Evolutionary conservation across 371 early-diverging fungal genomes (phyloP).

Genomic region (Mucor lusitanicus): DNA sequence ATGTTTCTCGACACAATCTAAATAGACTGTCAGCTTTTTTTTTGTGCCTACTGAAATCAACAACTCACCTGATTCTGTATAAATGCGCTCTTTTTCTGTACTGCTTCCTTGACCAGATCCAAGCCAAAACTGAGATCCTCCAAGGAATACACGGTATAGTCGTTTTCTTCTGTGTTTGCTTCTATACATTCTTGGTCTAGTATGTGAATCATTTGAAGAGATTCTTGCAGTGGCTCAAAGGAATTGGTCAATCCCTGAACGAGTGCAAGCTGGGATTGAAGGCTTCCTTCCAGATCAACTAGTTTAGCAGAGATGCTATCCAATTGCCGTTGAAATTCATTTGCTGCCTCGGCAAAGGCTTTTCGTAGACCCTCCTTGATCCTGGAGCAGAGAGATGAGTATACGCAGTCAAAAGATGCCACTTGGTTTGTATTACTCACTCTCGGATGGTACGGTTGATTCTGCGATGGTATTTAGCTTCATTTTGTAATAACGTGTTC

Average conservation of each 20-base stretch:
- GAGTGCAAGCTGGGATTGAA: constrained; percentile 71
- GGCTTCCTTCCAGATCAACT: constrained; percentile 70
- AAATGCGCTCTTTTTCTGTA: constrained; percentile 86
- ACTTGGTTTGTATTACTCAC: constrained; percentile 37
- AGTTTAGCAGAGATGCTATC: constrained; percentile 70
- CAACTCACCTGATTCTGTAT: constrained; percentile 84
- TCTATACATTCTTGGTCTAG: constrained; percentile 74
- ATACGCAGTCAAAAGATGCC: background rate
- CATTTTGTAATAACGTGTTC: constrained; percentile 69
- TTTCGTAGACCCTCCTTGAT: constrained; percentile 77
- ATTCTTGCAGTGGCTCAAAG: constrained; percentile 55
- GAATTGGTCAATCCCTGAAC: constrained; percentile 48
- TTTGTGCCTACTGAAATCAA: no score
- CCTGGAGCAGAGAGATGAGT: constrained; percentile 27
- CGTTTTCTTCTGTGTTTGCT: constrained; percentile 93
- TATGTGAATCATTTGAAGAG: constrained; percentile 59
- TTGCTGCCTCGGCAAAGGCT: constrained; percentile 79
- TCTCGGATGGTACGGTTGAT: constrained; percentile 84
- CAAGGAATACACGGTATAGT: constrained; percentile 86
- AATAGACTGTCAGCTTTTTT: no score
- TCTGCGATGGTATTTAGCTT: constrained; percentile 74
- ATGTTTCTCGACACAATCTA: constrained; percentile 84
- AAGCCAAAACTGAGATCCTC: constrained; percentile 90
- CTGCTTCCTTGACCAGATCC: constrained; percentile 72
- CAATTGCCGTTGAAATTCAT: constrained; percentile 67